Evolutionary conservation across 129 eudicot genomes (phyloP).

Genomic region (Ambrosia trifida): DNA sequence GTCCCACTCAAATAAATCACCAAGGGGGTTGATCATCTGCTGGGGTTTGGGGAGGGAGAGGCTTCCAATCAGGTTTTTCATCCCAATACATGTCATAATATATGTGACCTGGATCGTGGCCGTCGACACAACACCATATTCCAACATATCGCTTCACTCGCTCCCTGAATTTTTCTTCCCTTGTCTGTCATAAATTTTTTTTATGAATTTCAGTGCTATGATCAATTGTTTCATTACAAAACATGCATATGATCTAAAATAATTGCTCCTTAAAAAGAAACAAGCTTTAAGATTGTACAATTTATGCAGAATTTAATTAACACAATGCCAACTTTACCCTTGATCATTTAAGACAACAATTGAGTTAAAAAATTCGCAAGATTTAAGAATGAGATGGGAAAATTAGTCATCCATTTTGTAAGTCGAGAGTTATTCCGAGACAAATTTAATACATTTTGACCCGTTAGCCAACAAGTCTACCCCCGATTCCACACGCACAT

Average conservation of each 20-base stretch:
- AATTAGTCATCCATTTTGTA: neutral
- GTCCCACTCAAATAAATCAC: slow-evolving; percentile 32
- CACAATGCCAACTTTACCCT: neutral
- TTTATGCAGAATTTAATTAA: neutral
- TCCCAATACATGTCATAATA: slow-evolving; percentile 98
- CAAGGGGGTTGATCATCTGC: slow-evolving; percentile 89
- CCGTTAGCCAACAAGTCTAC: neutral
- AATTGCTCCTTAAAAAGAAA: neutral
- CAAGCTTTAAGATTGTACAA: neutral
- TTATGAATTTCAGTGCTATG: neutral
- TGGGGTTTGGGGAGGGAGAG: slow-evolving; percentile 77
- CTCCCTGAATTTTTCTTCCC: slow-evolving; percentile 71
- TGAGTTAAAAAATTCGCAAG: no score
- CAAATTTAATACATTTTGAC: neutral
- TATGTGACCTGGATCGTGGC: slow-evolving; percentile 80
- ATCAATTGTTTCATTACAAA: neutral
- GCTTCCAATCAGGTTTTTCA: slow-evolving; percentile 93
- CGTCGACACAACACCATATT: slow-evolving; percentile 87
- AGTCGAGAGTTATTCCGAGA: neutral
- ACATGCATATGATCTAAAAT: neutral
- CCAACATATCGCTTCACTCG: slow-evolving; percentile 84
- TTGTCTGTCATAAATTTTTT: slow-evolving; percentile 37
- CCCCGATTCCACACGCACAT: neutral
- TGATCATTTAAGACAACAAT: no score
- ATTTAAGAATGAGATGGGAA: no score